phyloP scores from a whole-genome alignment of 139 green algal genomes.

The Closterium sp. region DNA sequence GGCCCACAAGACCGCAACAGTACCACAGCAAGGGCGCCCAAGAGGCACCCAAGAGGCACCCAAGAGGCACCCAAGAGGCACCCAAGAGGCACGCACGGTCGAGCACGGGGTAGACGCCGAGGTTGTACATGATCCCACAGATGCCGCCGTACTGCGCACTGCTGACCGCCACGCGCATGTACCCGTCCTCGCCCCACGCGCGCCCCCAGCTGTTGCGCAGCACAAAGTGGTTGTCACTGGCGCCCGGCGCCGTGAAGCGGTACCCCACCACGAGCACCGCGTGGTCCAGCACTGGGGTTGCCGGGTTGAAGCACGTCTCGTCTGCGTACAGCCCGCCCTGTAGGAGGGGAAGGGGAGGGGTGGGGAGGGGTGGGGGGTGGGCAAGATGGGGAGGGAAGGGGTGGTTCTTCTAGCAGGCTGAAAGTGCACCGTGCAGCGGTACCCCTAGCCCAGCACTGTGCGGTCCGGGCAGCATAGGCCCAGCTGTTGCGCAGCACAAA shows the following conservation, averaged over 20 bases:
- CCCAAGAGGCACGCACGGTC: not conserved
- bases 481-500: conserved; percentile 74
- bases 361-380: too few species aligned
- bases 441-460: too few species aligned
- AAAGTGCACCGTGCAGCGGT: too few species aligned
- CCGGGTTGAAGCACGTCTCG: not conserved
- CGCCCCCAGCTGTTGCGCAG: conserved; percentile 82
- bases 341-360: too few species aligned
- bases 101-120: not conserved
- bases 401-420: too few species aligned
- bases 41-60: too few species aligned
- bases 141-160: not conserved
- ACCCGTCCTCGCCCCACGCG: conserved; percentile 83
- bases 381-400: too few species aligned
- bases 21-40: too few species aligned
- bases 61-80: too few species aligned
- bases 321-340: not conserved
- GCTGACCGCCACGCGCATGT: conserved; percentile 72
- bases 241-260: conserved; percentile 71
- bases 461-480: too few species aligned
- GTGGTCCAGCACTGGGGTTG: conserved; percentile 6
- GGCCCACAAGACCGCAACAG: too few species aligned
- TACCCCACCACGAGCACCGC: conserved; percentile 62
- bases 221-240: conserved; percentile 73
- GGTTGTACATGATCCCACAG: not conserved